Evolutionary conservation across 2,329 filamentous ascomycete species (phyloP), one percentile per base, ranked within the genome.

Genomic region (Fusarium nurragi): DNA sequence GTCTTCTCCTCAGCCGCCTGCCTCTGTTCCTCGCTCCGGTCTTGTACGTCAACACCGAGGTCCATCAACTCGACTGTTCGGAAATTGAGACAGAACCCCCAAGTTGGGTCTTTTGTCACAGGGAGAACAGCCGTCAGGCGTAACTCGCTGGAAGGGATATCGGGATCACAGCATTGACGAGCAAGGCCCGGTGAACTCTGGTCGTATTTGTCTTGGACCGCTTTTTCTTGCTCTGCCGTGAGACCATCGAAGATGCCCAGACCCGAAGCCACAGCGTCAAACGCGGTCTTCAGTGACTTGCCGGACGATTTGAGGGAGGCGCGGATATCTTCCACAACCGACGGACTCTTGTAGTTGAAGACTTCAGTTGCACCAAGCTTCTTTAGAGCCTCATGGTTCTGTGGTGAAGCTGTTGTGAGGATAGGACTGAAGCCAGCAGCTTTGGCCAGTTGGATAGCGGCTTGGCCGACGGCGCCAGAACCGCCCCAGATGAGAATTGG

Each of bases 401-500:
- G 39, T 1, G 45, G 26, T 4, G 61, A 64, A 0, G 60, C 61
- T 3, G 61, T 64, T 0, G 40, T 47, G 12, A 65, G 34, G 1
- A 64, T 56, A 2, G 61, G 44, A 3, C n/a, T 14, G 14, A 64
- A 47, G 1, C 61, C 61, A 6, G 48, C 55, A 13, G 40, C 60
- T 22, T 61, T 61, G 6, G 61, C 45, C 0, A 64, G 16, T 11
- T 64, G 61, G 0, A 61, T 25, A 4, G 60, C 55, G 11, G 55
- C 61, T 6, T 61, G 49, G 0, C 61, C 61, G 1, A 64, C 61
- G 2, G 23, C 22, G 0, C 44, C 39, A 0, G 60, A 54, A 2
- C 61, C 61, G 10, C 61, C 61, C 61, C 61, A 64, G 1, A 64
- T 38, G 4, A 63, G 22, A 7, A 63, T 48, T 0, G 59, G 53